Evolutionary conservation across 2,329 filamentous ascomycete species (phyloP).

Genomic region (Fusarium nisikadoi): DNA sequence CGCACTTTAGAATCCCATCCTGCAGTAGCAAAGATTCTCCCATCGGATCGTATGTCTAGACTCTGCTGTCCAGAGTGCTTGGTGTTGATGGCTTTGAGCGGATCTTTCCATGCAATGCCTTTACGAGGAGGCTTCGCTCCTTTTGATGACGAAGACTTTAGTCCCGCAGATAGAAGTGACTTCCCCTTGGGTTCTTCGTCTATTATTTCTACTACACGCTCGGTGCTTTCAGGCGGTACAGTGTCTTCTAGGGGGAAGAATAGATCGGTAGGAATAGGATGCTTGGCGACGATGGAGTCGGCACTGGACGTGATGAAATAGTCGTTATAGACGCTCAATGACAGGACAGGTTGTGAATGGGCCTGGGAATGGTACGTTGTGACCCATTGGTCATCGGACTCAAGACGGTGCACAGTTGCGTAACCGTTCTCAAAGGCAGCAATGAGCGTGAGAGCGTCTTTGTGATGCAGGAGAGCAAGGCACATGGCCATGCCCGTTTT

Average conservation of each 20-base stretch:
- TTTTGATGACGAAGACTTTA: constrained; percentile 13
- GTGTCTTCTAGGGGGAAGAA: constrained; percentile 20
- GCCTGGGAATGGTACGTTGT: constrained; percentile 71
- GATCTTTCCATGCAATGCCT: constrained; percentile 53
- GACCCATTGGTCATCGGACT: constrained; percentile 54
- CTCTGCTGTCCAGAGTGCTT: constrained; percentile 92
- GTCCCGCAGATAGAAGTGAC: constrained; percentile 43
- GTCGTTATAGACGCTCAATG: constrained; percentile 66
- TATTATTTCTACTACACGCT: constrained; percentile 43
- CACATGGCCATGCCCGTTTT: constrained; percentile 91
- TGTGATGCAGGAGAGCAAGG: constrained; percentile 67
- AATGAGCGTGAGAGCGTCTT: constrained; percentile 67
- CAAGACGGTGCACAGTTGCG: constrained; percentile 71
- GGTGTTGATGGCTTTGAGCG: constrained; percentile 75
- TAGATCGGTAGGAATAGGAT: constrained; percentile 66
- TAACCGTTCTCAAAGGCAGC: constrained; percentile 89
- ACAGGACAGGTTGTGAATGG: constrained; percentile 85
- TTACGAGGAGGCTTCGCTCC: constrained; percentile 18
- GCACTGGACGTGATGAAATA: constrained; percentile 84
- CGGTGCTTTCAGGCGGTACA: constrained; percentile 4
- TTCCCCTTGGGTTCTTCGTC: constrained; percentile 24
- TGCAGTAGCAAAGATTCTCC: constrained; percentile 85
- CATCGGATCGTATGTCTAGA: constrained; percentile 80
- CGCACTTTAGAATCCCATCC: constrained; percentile 89
- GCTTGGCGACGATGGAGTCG: constrained; percentile 81